Evolutionary conservation across 1,139 yeast genomes (phyloP).

Genomic region (Arxiozyma telluris): DNA sequence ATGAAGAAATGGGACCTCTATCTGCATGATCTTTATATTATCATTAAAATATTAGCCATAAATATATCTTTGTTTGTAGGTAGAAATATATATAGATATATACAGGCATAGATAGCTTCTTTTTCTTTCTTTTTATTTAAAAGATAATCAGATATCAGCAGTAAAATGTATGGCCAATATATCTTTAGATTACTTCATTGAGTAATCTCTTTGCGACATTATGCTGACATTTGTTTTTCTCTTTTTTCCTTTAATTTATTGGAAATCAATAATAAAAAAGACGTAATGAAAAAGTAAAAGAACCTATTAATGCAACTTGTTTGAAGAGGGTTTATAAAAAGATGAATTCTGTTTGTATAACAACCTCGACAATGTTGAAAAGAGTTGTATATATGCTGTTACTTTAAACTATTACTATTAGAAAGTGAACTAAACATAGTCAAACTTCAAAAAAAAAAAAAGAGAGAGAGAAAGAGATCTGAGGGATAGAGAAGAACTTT

Average conservation of each 20-base stretch:
- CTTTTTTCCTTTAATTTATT: too few species aligned
- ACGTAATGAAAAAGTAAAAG: neutral
- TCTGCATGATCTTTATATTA: neutral
- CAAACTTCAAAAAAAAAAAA: neutral
- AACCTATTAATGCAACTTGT: too few species aligned
- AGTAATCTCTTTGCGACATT: neutral
- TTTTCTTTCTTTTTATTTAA: too few species aligned
- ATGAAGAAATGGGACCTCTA: conserved; percentile 9
- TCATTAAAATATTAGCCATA: too few species aligned
- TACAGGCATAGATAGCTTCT: neutral
- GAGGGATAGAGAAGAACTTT: neutral
- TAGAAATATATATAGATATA: neutral
- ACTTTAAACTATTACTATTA: neutral
- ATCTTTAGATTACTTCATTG: too few species aligned
- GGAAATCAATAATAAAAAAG: too few species aligned
- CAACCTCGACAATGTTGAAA: neutral
- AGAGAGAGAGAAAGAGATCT: neutral
- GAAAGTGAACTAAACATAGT: neutral
- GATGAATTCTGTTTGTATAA: too few species aligned
- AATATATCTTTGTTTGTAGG: neutral
- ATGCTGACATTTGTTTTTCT: neutral
- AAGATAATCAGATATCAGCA: too few species aligned
- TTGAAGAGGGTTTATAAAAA: neutral
- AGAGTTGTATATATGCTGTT: neutral
- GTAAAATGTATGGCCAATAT: too few species aligned